Evolutionary conservation across 2,329 filamentous ascomycete species (phyloP).

Genomic region (Diaporthe amygdali): DNA sequence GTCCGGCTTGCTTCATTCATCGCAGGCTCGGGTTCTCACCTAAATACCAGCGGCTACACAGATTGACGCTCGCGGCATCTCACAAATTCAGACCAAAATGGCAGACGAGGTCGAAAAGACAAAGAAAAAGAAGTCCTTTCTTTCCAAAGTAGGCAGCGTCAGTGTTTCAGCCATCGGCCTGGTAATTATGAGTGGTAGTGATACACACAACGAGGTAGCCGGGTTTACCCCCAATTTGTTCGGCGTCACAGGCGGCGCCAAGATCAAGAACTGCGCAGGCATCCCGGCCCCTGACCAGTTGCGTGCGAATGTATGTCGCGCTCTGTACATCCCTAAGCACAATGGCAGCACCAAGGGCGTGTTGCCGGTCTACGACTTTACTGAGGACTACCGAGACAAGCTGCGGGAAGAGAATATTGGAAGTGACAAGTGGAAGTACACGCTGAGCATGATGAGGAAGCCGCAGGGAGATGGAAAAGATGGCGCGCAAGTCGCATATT

Average conservation of each 20-base stretch:
- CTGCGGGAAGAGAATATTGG: not conserved
- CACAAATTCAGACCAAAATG: not conserved
- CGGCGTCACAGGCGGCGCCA: not conserved
- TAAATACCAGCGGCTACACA: too few relatives aligned
- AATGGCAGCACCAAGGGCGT: not conserved
- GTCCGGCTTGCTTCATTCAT: too few relatives aligned
- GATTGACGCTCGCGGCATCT: not conserved
- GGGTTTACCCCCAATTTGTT: not conserved
- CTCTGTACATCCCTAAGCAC: not conserved
- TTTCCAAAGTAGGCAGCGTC: not conserved
- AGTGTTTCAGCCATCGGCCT: not conserved
- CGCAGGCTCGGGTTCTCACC: too few relatives aligned
- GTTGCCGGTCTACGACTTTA: not conserved
- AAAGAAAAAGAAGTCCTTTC: not conserved
- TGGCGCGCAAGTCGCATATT: not conserved
- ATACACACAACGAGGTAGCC: not conserved
- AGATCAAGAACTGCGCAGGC: not conserved
- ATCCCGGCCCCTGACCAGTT: not conserved
- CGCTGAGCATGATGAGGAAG: not conserved
- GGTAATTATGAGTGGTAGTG: not conserved
- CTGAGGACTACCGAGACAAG: not conserved
- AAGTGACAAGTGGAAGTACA: not conserved
- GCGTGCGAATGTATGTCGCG: not conserved
- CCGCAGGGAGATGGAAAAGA: not conserved
- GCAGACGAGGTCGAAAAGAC: not conserved